Percentiles rank a stretch among this genome's conserved stretches.
These are phyloP conservation scores for Pseudoscleropodium purum DNA, from an alignment of 225 moss, liverwort and hornwort species.

Conservation along the genomic window DNA sequence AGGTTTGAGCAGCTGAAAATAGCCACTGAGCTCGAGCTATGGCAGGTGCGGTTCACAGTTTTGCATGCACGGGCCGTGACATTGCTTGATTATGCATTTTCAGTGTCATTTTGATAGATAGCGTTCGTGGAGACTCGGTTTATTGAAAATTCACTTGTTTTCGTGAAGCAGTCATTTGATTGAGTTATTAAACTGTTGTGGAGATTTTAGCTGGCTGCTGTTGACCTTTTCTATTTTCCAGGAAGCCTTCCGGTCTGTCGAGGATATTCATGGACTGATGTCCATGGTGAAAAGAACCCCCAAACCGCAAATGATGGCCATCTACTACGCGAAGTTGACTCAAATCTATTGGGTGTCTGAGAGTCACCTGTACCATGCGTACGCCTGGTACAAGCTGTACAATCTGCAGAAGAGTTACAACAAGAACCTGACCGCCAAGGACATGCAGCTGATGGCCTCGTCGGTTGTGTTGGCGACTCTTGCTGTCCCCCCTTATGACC, in stretches of 20 bases:
- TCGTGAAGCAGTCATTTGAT: neutral
- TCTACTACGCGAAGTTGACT: constrained; percentile 94
- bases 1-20: constrained; percentile 98
- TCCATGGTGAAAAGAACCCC: constrained; percentile 94
- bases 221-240: constrained; percentile 7
- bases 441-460: constrained; percentile 95
- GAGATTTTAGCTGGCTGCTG: neutral
- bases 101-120: too few species aligned
- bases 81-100: neutral
- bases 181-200: neutral
- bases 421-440: constrained; percentile 89
- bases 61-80: neutral
- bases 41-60: constrained; percentile 57
- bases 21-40: constrained; percentile 92
- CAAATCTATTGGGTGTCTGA: constrained; percentile 97
- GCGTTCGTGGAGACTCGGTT: neutral
- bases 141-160: neutral
- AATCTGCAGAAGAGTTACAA: constrained; percentile 93
- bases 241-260: constrained; percentile 97
- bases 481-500: constrained; percentile 82
- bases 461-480: constrained; percentile 89
- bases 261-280: constrained; percentile 98
- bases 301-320: constrained; percentile 96
- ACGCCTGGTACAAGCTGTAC: constrained; percentile 97
- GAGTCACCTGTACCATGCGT: constrained; percentile 82